A percentile compares a stretch with the other conserved stretches of the same genome.
Evolutionary conservation across 352 stramenopile species (phyloP).

Genomic region (Albugo candida): DNA sequence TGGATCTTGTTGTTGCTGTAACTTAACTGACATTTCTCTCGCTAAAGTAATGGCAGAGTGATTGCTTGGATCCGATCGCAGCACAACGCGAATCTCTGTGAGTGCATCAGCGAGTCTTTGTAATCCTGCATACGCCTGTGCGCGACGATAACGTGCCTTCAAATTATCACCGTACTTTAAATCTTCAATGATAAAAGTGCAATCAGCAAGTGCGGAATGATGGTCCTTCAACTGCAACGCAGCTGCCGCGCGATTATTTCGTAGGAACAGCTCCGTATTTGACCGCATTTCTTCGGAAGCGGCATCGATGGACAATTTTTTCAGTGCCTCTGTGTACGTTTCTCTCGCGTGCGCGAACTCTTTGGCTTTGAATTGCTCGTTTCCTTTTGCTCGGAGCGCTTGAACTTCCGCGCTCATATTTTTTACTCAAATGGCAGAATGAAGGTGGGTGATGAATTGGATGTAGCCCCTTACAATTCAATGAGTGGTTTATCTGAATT

Average conservation of each 20-base stretch:
- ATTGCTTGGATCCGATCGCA: slow-evolving; percentile 52
- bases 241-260: slow-evolving; percentile 60
- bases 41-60: slow-evolving; percentile 46
- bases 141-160: slow-evolving; percentile 61
- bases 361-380: slow-evolving; percentile 57
- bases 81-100: slow-evolving; percentile 42
- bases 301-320: slow-evolving; percentile 6
- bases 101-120: slow-evolving; percentile 49
- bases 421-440: no score
- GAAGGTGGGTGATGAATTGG: no score
- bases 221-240: slow-evolving; percentile 47
- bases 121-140: slow-evolving; percentile 44
- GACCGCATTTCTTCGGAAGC: slow-evolving; percentile 6
- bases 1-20: slow-evolving; percentile 59
- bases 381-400: slow-evolving; percentile 38
- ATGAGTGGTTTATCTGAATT: no score
- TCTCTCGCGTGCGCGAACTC: slow-evolving; percentile 28
- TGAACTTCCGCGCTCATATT: slow-evolving; percentile 18
- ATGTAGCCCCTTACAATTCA: no score
- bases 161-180: slow-evolving; percentile 25
- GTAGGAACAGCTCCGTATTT: slow-evolving; percentile 34
- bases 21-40: slow-evolving; percentile 51
- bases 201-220: slow-evolving; percentile 25
- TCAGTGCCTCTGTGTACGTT: slow-evolving; percentile 48
- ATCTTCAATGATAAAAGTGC: slow-evolving; percentile 21